phyloP scores from a whole-genome alignment of 768 basidiomycete species.

The Pisolithus marmoratus region DNA sequence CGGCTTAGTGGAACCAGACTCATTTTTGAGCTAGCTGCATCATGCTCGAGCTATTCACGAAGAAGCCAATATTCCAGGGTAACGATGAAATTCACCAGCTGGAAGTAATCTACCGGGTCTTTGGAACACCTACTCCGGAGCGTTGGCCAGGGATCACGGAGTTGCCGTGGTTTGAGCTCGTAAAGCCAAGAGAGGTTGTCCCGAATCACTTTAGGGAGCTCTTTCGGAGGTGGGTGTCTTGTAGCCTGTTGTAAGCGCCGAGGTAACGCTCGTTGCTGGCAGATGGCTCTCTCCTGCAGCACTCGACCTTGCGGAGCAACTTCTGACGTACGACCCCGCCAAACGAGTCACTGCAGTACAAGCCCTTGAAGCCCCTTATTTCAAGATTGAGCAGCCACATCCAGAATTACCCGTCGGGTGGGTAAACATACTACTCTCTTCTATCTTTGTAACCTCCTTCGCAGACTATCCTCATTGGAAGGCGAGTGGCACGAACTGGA shows the following conservation, averaged over 20 bases:
- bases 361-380: conserved; percentile 82
- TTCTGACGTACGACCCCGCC: conserved; percentile 78
- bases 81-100: conserved; percentile 97
- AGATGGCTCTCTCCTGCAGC: conserved; percentile 87
- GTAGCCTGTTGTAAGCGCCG: neutral
- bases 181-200: conserved; percentile 76
- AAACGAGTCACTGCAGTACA: conserved; percentile 71
- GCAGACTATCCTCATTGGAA: conserved; percentile 70
- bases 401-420: conserved; percentile 76
- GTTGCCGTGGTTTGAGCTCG: conserved; percentile 98
- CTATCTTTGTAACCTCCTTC: conserved; percentile 1
- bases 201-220: conserved; percentile 74
- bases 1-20: neutral
- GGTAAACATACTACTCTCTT: conserved; percentile 24
- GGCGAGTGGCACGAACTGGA: conserved; percentile 99
- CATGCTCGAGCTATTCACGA: conserved; percentile 95
- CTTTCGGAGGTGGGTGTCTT: conserved; percentile 70
- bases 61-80: conserved; percentile 96
- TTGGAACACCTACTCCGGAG: conserved; percentile 81
- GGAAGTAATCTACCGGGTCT: conserved; percentile 83
- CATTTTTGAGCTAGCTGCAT: conserved; percentile 64
- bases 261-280: neutral
- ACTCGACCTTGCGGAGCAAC: conserved; percentile 77
- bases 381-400: conserved; percentile 69
- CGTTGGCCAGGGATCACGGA: conserved; percentile 80